Evolutionary conservation across 495 filamentous ascomycete genomes (phyloP), one percentile per base, ranked within the genome.

Genomic region (Penicillium bialowiezense): DNA sequence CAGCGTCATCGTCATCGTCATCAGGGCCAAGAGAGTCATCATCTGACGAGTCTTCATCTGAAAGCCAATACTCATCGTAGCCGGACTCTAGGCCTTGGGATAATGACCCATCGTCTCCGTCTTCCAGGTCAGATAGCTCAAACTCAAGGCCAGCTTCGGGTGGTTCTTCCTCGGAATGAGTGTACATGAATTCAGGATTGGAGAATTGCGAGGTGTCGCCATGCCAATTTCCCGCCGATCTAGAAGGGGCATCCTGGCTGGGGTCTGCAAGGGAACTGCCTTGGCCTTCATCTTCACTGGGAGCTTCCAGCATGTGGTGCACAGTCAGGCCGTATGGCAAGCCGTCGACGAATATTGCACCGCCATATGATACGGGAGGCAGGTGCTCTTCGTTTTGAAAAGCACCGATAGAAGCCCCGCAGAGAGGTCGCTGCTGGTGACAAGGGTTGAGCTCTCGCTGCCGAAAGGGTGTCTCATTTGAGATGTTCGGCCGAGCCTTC

Each of bases 391-490:
- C 84, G 36, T 89, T 87, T 44, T 86, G 79, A 69, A 87, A 96
- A 1, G 92, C 91, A 14, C 92, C 92, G 49, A 97, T 96, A 19
- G 90, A 95, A 2, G 92, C 92, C 1, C 92, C 92, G 43, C 90
- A 95, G 0, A 83, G 61, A 1, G 92, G 91, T 48, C 77, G 78
- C 50, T 84, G 72, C 62, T 97, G 91, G 56, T 89, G 86, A 36
- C 67, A 70, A 26, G 67, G 68, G 34, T 72, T 73, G 39, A 65
- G 52, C 32, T 69, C 59, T 33, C 63, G 63, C 28, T 65, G 65
- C 23, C 54, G 52, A 55, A 67, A 67, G 15, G 68, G 59, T 13
- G 56, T 60, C 26, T 61, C 54, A 18, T 66, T 65, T 1, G 62
- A 55, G 34, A 57, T 62, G 15, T 54, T 63, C 7, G 64, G 62